Evolutionary conservation across 371 early-diverging fungal genomes (phyloP).

Genomic region (Syncephalastrum sp.): DNA sequence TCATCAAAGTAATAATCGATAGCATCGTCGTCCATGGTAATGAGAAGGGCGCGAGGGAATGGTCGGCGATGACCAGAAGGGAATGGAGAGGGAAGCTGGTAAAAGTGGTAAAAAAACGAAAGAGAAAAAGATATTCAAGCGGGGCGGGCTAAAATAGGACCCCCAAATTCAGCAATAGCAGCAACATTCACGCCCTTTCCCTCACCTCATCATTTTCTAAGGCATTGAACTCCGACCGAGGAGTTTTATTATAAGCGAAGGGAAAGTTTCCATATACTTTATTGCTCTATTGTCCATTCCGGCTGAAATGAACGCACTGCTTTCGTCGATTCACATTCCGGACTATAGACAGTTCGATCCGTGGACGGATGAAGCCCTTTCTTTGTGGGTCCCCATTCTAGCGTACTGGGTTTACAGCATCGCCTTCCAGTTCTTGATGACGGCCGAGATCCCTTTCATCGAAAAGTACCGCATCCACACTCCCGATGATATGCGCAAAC

Average conservation of each 20-base stretch:
- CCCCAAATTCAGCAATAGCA: background rate
- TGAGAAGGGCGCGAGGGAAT: background rate
- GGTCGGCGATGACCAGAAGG: background rate
- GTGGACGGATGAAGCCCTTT: constrained; percentile 58
- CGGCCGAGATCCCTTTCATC: constrained; percentile 57
- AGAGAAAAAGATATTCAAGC: background rate
- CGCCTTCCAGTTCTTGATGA: constrained; percentile 59
- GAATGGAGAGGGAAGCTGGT: constrained; percentile 7
- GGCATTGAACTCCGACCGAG: background rate
- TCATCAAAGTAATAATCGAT: constrained; percentile 50
- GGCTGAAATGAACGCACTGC: background rate
- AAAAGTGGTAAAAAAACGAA: background rate
- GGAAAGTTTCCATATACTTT: too few relatives aligned
- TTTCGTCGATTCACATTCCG: background rate
- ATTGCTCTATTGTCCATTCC: background rate
- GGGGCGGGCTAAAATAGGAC: constrained; percentile 3
- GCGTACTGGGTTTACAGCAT: constrained; percentile 74
- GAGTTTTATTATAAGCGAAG: background rate
- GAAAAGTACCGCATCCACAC: constrained; percentile 76
- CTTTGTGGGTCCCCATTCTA: constrained; percentile 60
- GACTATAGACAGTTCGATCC: constrained; percentile 14
- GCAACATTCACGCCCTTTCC: background rate
- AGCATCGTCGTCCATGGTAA: constrained; percentile 25
- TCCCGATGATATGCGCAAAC: constrained; percentile 56
- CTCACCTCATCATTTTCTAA: too few relatives aligned